Base-by-base conservation (phyloP, 805 yeast genomes). In the Starmerella apis region DNA sequence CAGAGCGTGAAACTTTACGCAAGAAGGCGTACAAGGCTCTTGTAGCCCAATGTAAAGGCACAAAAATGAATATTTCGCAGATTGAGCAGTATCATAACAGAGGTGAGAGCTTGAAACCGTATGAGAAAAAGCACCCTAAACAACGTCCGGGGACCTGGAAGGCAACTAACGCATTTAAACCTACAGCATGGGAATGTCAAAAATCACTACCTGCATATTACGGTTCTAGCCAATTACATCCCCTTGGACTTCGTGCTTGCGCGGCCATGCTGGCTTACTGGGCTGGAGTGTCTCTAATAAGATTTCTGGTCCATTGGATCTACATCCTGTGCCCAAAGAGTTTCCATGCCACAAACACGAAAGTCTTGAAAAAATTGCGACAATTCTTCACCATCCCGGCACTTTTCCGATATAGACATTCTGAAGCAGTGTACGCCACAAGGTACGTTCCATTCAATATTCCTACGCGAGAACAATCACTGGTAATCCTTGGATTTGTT, bases 401-500 rank as follows among this genome's bases (percentile, higher is more conserved):
- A 3, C 49, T 63, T 23, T 56, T 61, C 39, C 43, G 53, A 16
- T 39, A 46, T 28, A 51, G 48, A n/a, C 69, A 66, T 38, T 35
- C 41, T 23, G n/a, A 33, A 24, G 33, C 41, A 4, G 7, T 20
- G 37, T n/a, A 23, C 48, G 18, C 24, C 52, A 11, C 51, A 56
- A 31, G 32, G 5, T 33, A 48, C 13, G 50, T 57, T 25, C 23
- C 51, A 7, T 41, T 55, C 30, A 48, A 39, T 43, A 43, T 70
- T 11, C 76, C 77, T 3, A 62, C 72, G 1, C 63, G 77, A 33
- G 58, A 64, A n/a, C 72, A 72, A 52, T 55, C 70, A 0, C 39
- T 69, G 7, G 61, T 68, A n/a, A 53, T 71, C 14, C 11, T 55
- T 13, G 67, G 63, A 0, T 70, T 64, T 55, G 36, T 61, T 16